Percentiles rank a stretch among this genome's conserved stretches.
These are phyloP conservation scores for Colletotrichum higginsianum DNA, from an alignment of 2,329 filamentous ascomycete genomes.

Conservation along the genomic window DNA sequence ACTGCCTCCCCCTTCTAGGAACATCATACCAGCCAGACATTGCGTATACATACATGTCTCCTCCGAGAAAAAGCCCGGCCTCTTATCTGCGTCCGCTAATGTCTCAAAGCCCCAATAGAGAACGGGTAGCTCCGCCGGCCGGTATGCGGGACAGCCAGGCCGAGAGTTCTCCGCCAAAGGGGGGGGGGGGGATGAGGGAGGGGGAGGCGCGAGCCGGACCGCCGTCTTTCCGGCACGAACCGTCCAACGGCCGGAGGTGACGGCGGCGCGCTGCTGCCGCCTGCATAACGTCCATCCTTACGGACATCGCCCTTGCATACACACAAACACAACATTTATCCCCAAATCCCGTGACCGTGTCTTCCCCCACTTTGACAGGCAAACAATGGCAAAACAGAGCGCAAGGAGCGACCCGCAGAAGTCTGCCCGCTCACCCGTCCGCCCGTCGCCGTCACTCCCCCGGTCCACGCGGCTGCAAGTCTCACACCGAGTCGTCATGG, in stretches of 20 bases:
- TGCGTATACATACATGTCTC: neutral
- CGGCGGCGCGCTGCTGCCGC: too few species aligned
- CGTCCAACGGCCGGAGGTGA: conserved; percentile 15
- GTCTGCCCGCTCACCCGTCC: neutral
- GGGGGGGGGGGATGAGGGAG: too few species aligned
- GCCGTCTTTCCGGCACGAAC: conserved; percentile 23
- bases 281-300: neutral
- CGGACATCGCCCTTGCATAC: neutral
- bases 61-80: neutral
- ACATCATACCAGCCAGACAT: too few species aligned
- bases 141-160: conserved; percentile 1
- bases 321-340: neutral
- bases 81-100: too few species aligned
- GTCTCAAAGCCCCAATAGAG: neutral
- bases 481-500: conserved; percentile 14
- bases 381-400: neutral
- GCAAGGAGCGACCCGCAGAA: too few species aligned
- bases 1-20: too few species aligned
- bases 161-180: conserved; percentile 2
- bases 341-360: neutral
- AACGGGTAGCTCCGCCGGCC: neutral
- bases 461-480: conserved; percentile 17
- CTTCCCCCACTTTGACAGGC: neutral
- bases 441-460: neutral
- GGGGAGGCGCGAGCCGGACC: conserved; percentile 27